These are phyloP conservation scores for Sanghuangporus weigelae DNA, from an alignment of 1,284 basidiomycete species.

Conservation along the genomic window DNA sequence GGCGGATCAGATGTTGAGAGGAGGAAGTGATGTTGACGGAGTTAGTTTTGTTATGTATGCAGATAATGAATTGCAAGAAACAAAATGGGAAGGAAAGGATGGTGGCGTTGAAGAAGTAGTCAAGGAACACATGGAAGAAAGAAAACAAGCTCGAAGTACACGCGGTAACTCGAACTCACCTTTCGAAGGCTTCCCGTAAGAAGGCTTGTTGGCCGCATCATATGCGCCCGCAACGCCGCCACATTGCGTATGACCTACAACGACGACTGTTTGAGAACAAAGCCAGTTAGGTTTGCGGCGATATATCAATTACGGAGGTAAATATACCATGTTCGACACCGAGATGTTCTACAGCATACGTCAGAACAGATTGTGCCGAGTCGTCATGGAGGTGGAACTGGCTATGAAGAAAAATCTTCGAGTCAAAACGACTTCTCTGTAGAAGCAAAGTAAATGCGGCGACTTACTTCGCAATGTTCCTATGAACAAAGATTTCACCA, in stretches of 20 bases:
- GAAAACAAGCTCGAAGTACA: neutral
- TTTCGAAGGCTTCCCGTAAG: constrained; percentile 6
- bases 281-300: neutral
- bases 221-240: constrained; percentile 71
- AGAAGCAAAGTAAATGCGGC: neutral
- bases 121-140: neutral
- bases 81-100: neutral
- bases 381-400: constrained; percentile 80
- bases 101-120: neutral
- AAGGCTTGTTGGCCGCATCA: constrained; percentile 28
- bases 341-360: constrained; percentile 75
- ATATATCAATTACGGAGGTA: neutral
- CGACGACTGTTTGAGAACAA: constrained; percentile 46
- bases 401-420: constrained; percentile 34
- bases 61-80: neutral
- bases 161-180: constrained; percentile 14
- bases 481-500: constrained; percentile 66
- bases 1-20: constrained; percentile 1
- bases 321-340: constrained; percentile 78
- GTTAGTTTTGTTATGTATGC: constrained; percentile 10
- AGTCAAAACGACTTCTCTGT: neutral
- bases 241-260: constrained; percentile 80
- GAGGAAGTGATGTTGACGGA: constrained; percentile 2
- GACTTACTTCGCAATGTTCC: constrained; percentile 60
- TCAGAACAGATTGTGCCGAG: constrained; percentile 73